phyloP scores from a whole-genome alignment of 192 early-diverging fungal species.

The Dispira simplex region DNA sequence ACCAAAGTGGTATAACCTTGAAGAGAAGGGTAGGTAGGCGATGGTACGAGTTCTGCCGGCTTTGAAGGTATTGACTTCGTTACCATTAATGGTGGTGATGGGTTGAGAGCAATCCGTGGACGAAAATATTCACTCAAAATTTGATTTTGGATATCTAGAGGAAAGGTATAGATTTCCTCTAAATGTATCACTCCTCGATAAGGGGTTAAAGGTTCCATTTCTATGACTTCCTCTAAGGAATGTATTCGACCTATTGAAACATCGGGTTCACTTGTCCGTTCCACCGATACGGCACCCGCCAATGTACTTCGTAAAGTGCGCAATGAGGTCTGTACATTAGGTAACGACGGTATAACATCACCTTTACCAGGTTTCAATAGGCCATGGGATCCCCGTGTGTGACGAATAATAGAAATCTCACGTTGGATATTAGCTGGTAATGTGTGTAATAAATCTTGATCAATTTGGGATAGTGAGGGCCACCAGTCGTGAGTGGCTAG shows the following conservation, averaged over 20 bases:
- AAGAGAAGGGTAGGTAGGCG: too few species aligned
- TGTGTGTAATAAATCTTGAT: neutral
- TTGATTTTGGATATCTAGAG: neutral
- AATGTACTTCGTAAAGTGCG: neutral
- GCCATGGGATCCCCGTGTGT: neutral
- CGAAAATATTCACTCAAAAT: neutral
- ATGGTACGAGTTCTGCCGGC: too few species aligned
- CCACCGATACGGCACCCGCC: neutral
- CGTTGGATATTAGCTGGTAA: neutral
- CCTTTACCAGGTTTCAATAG: neutral
- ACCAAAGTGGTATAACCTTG: too few species aligned
- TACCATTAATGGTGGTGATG: too few species aligned
- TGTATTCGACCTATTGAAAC: neutral
- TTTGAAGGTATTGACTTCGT: too few species aligned
- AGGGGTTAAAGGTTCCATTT: constrained; percentile 5
- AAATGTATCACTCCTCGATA: neutral
- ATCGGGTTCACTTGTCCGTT: neutral
- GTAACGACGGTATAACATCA: neutral
- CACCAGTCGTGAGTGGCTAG: neutral
- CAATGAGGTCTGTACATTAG: neutral
- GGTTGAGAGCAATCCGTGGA: neutral
- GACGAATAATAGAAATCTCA: neutral
- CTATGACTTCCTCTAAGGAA: neutral
- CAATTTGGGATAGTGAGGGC: constrained; percentile 3
- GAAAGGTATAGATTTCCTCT: neutral